Base-by-base conservation (phyloP, 345 rosid species). In the Chamaenerion angustifolium region DNA sequence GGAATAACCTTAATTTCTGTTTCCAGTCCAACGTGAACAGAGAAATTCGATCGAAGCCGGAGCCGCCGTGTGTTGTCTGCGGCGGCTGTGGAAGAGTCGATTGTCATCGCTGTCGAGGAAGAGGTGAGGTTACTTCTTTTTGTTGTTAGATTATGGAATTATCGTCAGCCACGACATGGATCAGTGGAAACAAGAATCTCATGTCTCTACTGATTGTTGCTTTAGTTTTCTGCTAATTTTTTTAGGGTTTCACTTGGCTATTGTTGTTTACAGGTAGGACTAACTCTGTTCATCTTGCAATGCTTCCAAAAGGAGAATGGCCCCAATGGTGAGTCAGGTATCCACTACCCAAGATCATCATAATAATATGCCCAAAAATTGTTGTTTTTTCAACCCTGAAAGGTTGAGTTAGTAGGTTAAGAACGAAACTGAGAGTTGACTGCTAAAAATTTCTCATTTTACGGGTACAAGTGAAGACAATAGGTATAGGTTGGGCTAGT, bases 301-400 rank as follows among this genome's bases (percentile, higher is more conserved):
- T 78, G 86, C 92, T 88, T 68, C 88, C 96, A 0, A 71, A 23
- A 71, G 88, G 95, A 63, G 84, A 75, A 59, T 78, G 95, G 88
- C 92, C 88, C 27, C 82, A 74, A 80, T 88, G 92, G 96, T 81
- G 71, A 66, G 69, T 53, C 6, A 31, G 37, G 8, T 31, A 31
- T 21, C 25, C 25, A n/a, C n/a, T n/a, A n/a, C 37, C 37, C 37
- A 31, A 2, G 2, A 23, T 23, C 27, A 23, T 23, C 27, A 23
- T 23, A 23, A 23, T 23, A 23, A 31, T 7, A 31, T 31, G 10
- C 37, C 37, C 7, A 4, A 31, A 31, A 31, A 7, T 21, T 21
- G 27, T 23, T 23, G 2, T 23, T 23, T 23, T 23, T 23, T 23
- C 5, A 2, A 31, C 10, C 37, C 37, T 31, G 8, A 5, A 31